Percentiles rank a stretch among this genome's conserved stretches.
Conservation (phyloP, 2,329 filamentous ascomycete species). For the Pseudogymnoascus destructans region DNA sequence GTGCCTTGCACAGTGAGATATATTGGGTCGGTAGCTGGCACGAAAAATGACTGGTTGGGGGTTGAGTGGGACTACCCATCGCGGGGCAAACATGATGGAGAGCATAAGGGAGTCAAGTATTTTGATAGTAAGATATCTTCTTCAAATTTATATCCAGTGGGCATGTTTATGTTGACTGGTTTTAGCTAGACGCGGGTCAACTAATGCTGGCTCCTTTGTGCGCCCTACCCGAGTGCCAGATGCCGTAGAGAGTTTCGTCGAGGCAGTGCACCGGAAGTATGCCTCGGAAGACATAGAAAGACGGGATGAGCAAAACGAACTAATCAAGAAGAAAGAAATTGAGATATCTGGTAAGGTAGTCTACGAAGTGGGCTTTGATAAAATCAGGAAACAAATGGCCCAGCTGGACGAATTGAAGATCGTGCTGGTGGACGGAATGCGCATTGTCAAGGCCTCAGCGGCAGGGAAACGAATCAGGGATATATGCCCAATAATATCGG, state of each 20-base stretch:
- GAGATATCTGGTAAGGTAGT: constrained; percentile 69
- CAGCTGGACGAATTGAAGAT: constrained; percentile 65
- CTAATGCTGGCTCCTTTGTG: constrained; percentile 75
- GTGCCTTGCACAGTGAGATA: constrained; percentile 77
- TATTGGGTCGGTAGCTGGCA: constrained; percentile 61
- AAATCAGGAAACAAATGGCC: constrained; percentile 70
- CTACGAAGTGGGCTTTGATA: constrained; percentile 91
- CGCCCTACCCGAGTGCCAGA: constrained; percentile 63
- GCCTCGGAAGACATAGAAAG: constrained; percentile 40
- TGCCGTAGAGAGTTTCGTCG: constrained; percentile 56
- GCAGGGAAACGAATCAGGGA: constrained; percentile 32
- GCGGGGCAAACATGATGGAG: constrained; percentile 83
- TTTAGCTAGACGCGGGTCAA: constrained; percentile 45
- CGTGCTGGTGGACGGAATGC: constrained; percentile 67
- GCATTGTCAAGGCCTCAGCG: constrained; percentile 36
- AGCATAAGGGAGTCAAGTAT: constrained; percentile 64
- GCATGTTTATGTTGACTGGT: constrained; percentile 6
- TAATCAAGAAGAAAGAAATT: constrained; percentile 39
- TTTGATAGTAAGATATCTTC: constrained; percentile 54
- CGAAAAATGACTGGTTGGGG: constrained; percentile 70
- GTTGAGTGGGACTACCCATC: constrained; percentile 90
- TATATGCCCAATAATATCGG: constrained; percentile 53
- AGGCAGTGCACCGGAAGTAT: constrained; percentile 76
- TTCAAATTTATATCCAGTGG: constrained; percentile 1
- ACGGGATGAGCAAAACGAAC: constrained; percentile 17